Evolutionary conservation across 225 moss, liverwort and hornwort species (phyloP), one percentile per base, ranked within the genome.

Genomic region (Marchantia paleacea): DNA sequence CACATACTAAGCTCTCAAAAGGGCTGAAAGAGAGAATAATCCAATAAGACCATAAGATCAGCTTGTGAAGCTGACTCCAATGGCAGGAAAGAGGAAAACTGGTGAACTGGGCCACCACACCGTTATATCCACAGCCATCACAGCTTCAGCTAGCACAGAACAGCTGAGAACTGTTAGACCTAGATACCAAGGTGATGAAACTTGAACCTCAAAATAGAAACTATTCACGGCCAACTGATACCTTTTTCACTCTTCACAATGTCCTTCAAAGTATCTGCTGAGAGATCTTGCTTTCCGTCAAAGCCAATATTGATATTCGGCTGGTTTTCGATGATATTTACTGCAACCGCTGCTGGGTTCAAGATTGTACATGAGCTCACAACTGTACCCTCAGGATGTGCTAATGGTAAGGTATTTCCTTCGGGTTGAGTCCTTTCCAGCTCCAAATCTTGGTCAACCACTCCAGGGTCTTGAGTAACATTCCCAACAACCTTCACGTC

Each of bases 11-110:
- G 14, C 8, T 26, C 25, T 26, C 10, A 66, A 26, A 66, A 26
- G 66, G 66, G 25, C 66, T 26, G 29, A 66, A 64, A 66, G 26
- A 66, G 28, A 22, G 25, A 26, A 10, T 66, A 14, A 28, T 28
- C 26, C 1, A 57, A 9, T 57, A 57, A 22, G 25, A 66, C 25
- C 25, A 66, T 22, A 3, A 60, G 66, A 66, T 26, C 66, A 66
- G 66, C 66, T 26, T 66, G 66, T 66, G 26, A 57, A 66, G 66
- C 66, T 66, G 25, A 66, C 66, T 66, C 25, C 25, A 66, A 66
- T 26, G 26, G 26, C 29, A 66, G 60, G 19, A 66, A 66, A 29
- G 26, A 66, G 66, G 11, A 57, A 66, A 66, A 66, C 25, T 66
- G 25, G 25, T 66, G 26, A 66, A 26, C 14, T 26, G 1, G 66